phyloP scores from a whole-genome alignment of 1,284 basidiomycete species.

The Malassezia japonica region DNA sequence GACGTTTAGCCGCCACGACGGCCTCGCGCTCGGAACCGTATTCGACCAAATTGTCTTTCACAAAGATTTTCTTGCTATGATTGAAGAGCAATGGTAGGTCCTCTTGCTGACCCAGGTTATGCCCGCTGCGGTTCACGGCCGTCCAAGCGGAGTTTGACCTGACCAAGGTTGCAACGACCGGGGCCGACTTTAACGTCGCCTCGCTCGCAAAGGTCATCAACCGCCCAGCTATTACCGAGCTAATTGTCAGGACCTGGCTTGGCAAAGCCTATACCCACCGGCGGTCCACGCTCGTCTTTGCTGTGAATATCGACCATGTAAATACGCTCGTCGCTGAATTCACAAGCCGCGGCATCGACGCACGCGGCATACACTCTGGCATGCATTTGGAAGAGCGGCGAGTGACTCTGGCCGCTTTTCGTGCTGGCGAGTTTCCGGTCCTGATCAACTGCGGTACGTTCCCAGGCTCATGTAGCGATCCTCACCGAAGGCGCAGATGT shows the following conservation, averaged over 20 bases:
- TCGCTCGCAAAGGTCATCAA: slow-evolving; percentile 38
- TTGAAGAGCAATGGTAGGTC: slow-evolving; percentile 72
- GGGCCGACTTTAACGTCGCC: slow-evolving; percentile 26
- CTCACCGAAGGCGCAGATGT: slow-evolving; percentile 52
- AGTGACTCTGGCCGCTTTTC: slow-evolving; percentile 62
- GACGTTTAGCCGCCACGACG: slow-evolving; percentile 85
- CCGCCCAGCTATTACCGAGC: slow-evolving; percentile 29
- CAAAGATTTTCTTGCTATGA: slow-evolving; percentile 79
- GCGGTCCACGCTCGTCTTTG: slow-evolving; percentile 81
- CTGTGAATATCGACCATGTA: slow-evolving; percentile 78
- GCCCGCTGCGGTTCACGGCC: slow-evolving; percentile 43
- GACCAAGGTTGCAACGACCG: slow-evolving; percentile 17
- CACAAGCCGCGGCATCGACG: slow-evolving; percentile 68
- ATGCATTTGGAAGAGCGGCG: slow-evolving; percentile 63
- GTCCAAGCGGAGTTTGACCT: slow-evolving; percentile 39
- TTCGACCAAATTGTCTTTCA: slow-evolving; percentile 91
- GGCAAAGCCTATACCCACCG: slow-evolving; percentile 49
- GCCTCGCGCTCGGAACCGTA: slow-evolving; percentile 73
- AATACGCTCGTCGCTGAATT: slow-evolving; percentile 65
- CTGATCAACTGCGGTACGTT: slow-evolving; percentile 67
- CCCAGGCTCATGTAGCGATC: slow-evolving; percentile 56
- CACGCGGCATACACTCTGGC: slow-evolving; percentile 63
- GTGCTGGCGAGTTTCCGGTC: slow-evolving; percentile 66
- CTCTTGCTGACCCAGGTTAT: slow-evolving; percentile 21
- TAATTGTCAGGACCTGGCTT: slow-evolving; percentile 42